phyloP scores from a whole-genome alignment of 805 yeast genomes.

The Zygosaccharomyces kombuchaensis region DNA sequence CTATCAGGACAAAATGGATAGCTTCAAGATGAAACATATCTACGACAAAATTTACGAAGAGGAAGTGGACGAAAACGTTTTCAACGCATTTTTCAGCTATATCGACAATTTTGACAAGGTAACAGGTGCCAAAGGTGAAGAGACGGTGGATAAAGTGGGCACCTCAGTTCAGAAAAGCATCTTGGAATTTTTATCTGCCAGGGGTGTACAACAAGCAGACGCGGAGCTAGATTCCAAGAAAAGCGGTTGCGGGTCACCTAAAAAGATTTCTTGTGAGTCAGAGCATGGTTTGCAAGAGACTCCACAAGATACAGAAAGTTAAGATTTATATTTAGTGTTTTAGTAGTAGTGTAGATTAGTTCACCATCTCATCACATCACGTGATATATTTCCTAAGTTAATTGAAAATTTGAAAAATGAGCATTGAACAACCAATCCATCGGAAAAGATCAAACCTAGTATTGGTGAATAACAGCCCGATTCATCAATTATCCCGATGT shows the following conservation, averaged over 20 bases:
- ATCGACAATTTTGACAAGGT: constrained; percentile 67
- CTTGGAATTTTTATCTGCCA: constrained; percentile 41
- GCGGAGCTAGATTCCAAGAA: background rate
- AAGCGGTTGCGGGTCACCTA: background rate
- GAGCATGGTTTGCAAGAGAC: background rate
- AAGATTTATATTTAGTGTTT: background rate
- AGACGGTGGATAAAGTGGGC: constrained; percentile 30
- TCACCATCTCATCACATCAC: background rate
- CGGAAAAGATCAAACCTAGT: background rate
- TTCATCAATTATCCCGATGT: constrained; percentile 10
- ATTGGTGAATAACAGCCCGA: background rate
- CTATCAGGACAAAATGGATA: constrained; percentile 69
- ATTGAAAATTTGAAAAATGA: constrained; percentile 2
- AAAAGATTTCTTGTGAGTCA: background rate
- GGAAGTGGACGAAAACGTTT: constrained; percentile 82
- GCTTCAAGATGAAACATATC: constrained; percentile 79
- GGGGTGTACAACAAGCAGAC: constrained; percentile 33
- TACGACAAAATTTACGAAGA: constrained; percentile 90
- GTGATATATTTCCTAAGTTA: background rate
- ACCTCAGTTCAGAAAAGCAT: constrained; percentile 32
- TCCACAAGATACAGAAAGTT: background rate
- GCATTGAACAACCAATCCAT: background rate
- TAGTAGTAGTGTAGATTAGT: constrained; percentile 1
- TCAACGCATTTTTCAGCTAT: constrained; percentile 85
- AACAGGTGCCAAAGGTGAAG: constrained; percentile 50